These are phyloP conservation scores for Colletotrichum sp. DNA, from an alignment of 2,329 filamentous ascomycete genomes.

Conservation along the genomic window DNA sequence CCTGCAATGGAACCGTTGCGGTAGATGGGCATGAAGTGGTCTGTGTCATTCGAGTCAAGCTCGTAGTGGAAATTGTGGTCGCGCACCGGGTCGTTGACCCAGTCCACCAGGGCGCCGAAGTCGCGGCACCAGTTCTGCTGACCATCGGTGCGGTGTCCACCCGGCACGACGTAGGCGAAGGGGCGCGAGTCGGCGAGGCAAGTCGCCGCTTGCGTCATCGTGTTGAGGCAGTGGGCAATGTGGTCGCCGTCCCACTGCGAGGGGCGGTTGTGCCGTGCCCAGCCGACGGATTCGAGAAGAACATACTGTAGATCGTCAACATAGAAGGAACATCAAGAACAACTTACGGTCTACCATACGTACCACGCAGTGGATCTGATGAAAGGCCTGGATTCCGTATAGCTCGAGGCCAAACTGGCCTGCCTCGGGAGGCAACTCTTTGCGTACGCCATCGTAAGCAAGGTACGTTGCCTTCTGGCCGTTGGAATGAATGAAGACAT, in stretches of 20 bases:
- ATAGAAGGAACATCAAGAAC: not conserved
- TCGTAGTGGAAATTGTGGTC: not conserved
- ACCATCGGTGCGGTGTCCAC: not conserved
- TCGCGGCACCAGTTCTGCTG: not conserved
- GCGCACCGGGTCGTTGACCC: not conserved
- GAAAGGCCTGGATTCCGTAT: not conserved
- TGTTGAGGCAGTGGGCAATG: not conserved
- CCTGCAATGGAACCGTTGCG: not conserved
- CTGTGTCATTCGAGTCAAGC: not conserved
- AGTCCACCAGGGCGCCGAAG: not conserved
- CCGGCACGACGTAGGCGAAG: not conserved
- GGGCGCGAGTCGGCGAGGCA: not conserved
- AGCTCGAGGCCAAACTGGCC: not conserved
- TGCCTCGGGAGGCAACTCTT: not conserved
- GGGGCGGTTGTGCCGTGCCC: not conserved
- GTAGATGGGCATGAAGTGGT: not conserved
- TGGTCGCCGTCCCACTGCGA: not conserved
- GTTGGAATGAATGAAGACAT: not conserved
- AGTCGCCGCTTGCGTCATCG: not conserved
- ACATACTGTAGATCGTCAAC: not conserved
- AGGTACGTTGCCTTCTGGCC: not conserved
- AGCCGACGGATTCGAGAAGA: not conserved
- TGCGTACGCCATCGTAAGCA: not conserved
- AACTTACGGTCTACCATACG: not conserved
- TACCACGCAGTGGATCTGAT: not conserved